Evolutionary conservation across 257 asterid species (phyloP).

Genomic region (Lycium barbarum): DNA sequence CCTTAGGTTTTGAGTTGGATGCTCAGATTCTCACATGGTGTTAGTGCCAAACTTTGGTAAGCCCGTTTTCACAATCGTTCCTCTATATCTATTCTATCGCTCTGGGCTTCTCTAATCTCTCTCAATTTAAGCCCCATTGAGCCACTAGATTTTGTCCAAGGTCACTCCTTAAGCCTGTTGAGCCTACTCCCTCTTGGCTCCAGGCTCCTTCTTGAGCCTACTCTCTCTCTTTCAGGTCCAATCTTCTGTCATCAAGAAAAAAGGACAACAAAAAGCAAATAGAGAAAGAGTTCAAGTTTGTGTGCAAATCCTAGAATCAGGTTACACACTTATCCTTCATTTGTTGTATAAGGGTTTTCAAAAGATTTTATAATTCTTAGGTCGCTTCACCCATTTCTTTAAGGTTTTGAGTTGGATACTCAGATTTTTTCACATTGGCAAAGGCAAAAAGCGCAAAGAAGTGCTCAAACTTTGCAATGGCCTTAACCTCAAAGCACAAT

Average conservation of each 20-base stretch:
- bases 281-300: neutral
- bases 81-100: neutral
- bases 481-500: neutral
- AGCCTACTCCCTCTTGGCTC: neutral
- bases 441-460: neutral
- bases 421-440: neutral
- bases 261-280: neutral
- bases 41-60: conserved; percentile 1
- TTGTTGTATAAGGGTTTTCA: conserved; percentile 3
- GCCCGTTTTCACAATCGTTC: neutral
- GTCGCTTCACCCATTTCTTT: neutral
- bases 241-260: neutral
- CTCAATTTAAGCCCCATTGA: neutral
- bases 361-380: neutral
- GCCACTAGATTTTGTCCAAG: conserved; percentile 3
- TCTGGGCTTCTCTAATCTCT: neutral
- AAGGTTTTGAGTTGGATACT: neutral
- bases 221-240: neutral
- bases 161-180: conserved; percentile 4
- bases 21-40: neutral
- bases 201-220: neutral
- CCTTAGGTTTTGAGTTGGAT: conserved; percentile 10
- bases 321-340: neutral
- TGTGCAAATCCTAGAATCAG: neutral
- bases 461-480: neutral